phyloP scores from a whole-genome alignment of 495 filamentous ascomycete species.

The Xylaria bambusicola region DNA sequence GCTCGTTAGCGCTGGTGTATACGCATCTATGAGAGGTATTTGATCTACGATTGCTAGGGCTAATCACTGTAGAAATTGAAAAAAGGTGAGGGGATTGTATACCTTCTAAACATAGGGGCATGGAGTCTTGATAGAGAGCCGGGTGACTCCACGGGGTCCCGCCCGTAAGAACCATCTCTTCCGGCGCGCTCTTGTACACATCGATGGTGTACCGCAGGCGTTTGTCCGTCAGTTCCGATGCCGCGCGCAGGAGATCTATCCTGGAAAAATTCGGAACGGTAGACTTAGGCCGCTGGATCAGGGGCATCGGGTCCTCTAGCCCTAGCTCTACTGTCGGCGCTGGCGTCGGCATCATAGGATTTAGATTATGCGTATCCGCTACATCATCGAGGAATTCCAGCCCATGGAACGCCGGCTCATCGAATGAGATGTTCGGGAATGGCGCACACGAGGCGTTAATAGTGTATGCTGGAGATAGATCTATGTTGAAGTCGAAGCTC shows the following conservation, averaged over 20 bases:
- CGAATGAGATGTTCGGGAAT: conserved; percentile 9
- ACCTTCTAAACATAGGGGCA: conserved; percentile 55
- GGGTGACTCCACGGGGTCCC: conserved; percentile 53
- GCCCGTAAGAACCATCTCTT: conserved; percentile 50
- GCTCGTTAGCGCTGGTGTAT: background rate
- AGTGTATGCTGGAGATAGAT: conserved; percentile 6
- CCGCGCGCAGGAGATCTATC: background rate
- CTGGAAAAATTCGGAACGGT: background rate
- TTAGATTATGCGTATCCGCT: background rate
- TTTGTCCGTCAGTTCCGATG: conserved; percentile 28
- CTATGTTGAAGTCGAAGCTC: conserved; percentile 19
- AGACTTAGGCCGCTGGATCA: background rate
- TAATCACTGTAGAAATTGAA: no score
- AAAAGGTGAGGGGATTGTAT: no score
- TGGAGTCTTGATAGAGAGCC: conserved; percentile 45
- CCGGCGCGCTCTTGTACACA: conserved; percentile 41
- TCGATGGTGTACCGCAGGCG: conserved; percentile 50
- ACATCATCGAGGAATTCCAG: conserved; percentile 9
- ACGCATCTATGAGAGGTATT: no score
- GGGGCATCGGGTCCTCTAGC: conserved; percentile 6
- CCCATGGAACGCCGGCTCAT: background rate
- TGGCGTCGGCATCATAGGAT: background rate
- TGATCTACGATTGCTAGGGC: no score
- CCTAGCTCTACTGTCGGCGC: background rate
- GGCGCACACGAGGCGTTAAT: background rate